These are phyloP conservation scores for Pochonia chlamydosporia DNA, from an alignment of 2,329 filamentous ascomycete genomes.

Conservation along the genomic window DNA sequence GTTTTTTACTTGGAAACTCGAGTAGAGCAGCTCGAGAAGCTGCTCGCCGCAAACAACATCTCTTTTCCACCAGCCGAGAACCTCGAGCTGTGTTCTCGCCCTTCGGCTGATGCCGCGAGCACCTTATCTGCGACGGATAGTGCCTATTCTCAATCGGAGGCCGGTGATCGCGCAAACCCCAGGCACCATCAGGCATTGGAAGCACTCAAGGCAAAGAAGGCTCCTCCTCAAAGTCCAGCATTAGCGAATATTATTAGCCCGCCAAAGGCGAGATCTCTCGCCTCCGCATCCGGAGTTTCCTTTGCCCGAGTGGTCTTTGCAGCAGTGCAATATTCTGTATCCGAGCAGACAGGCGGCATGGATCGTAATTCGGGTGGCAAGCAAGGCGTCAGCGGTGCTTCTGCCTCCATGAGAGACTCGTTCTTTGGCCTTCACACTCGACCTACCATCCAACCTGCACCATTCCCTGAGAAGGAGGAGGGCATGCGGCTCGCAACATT, in stretches of 20 bases:
- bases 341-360: slow-evolving; percentile 48
- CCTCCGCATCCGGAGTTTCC: slow-evolving; percentile 83
- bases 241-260: slow-evolving; percentile 74
- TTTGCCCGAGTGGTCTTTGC: slow-evolving; percentile 93
- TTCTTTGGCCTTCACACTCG: slow-evolving; percentile 96
- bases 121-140: slow-evolving; percentile 26
- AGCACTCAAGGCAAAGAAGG: slow-evolving; percentile 29
- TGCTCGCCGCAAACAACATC: slow-evolving; percentile 65
- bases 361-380: slow-evolving; percentile 20
- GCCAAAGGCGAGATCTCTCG: slow-evolving; percentile 74
- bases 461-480: slow-evolving; percentile 74
- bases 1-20: slow-evolving; percentile 91
- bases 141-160: slow-evolving; percentile 27
- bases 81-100: slow-evolving; percentile 59
- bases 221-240: slow-evolving; percentile 24
- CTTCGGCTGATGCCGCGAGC: slow-evolving; percentile 29
- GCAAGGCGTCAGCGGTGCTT: slow-evolving; percentile 27
- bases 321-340: slow-evolving; percentile 71
- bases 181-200: slow-evolving; percentile 23
- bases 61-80: slow-evolving; percentile 64
- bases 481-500: slow-evolving; percentile 68
- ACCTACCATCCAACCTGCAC: slow-evolving; percentile 77
- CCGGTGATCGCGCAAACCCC: slow-evolving; percentile 19
- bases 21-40: slow-evolving; percentile 73
- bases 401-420: slow-evolving; percentile 85